Conservation (phyloP, 2,329 filamentous ascomycete genomes). For the Fusarium armeniacum region DNA sequence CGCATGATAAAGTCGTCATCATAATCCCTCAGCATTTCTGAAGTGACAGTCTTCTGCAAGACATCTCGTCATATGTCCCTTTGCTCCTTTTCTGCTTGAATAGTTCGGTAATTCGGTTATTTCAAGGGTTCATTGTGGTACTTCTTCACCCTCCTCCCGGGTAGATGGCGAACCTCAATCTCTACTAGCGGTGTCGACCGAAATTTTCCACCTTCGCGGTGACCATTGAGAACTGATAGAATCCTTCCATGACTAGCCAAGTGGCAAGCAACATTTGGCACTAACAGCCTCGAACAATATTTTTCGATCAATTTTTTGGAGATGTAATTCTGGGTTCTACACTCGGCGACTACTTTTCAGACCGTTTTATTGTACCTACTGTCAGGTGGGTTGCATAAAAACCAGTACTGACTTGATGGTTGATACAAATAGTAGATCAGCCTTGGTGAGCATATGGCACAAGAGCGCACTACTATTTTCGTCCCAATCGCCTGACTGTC, state of each 20-base stretch:
- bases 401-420: too few relatives aligned
- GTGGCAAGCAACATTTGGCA: conserved; percentile 12
- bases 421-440: too few relatives aligned
- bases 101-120: conserved; percentile 8
- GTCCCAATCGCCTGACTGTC: neutral
- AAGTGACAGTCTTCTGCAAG: conserved; percentile 8
- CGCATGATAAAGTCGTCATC: conserved; percentile 26
- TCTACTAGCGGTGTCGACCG: conserved; percentile 11
- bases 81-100: conserved; percentile 18
- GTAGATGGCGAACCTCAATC: conserved; percentile 15
- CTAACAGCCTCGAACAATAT: conserved; percentile 20
- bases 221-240: conserved; percentile 13
- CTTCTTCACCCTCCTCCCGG: conserved; percentile 17
- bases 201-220: conserved; percentile 23
- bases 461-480: too few relatives aligned
- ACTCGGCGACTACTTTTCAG: conserved; percentile 9
- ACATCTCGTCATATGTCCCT: conserved; percentile 30
- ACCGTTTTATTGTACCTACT: neutral
- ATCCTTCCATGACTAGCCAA: conserved; percentile 12
- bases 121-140: neutral
- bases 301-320: neutral
- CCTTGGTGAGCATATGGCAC: too few relatives aligned
- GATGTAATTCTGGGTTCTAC: neutral
- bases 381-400: neutral
- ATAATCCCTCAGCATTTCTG: conserved; percentile 30